Percentiles rank a stretch among this genome's conserved stretches.
These are phyloP conservation scores for Pseudogymnoascus sp. DNA, from an alignment of 2,329 filamentous ascomycete species.

Conservation along the genomic window DNA sequence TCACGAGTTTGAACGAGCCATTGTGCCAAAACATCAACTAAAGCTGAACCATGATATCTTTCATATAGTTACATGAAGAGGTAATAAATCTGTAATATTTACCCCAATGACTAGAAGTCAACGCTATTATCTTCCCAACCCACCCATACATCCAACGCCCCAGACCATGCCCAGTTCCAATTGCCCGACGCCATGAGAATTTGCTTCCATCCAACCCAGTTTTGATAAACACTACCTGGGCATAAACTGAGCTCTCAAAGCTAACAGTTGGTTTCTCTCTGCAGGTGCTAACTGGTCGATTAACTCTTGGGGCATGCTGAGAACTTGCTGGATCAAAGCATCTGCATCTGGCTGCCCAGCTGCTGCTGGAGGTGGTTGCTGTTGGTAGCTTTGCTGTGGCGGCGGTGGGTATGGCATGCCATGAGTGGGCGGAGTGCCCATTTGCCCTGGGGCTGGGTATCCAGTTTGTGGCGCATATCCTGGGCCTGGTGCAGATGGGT, in stretches of 20 bases:
- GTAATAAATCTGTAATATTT: background rate
- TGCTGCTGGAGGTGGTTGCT: constrained; percentile 32
- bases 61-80: constrained; percentile 1
- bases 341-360: constrained; percentile 50
- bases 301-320: constrained; percentile 69
- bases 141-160: background rate
- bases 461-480: constrained; percentile 32
- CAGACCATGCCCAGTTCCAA: constrained; percentile 2
- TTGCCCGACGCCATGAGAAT: background rate
- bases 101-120: background rate
- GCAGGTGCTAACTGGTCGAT: constrained; percentile 71
- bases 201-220: background rate
- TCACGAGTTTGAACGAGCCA: background rate
- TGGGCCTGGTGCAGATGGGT: constrained; percentile 29
- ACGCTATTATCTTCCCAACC: background rate
- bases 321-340: constrained; percentile 69
- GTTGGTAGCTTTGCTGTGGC: constrained; percentile 34
- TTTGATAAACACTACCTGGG: background rate
- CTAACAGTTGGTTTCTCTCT: constrained; percentile 70
- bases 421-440: constrained; percentile 38
- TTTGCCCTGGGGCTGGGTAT: constrained; percentile 29
- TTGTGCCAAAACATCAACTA: background rate
- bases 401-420: constrained; percentile 32
- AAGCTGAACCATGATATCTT: constrained; percentile 1
- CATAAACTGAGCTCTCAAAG: constrained; percentile 58